Evolutionary conservation across 345 rosid species (phyloP).

Genomic region (Anacardium occidentale): DNA sequence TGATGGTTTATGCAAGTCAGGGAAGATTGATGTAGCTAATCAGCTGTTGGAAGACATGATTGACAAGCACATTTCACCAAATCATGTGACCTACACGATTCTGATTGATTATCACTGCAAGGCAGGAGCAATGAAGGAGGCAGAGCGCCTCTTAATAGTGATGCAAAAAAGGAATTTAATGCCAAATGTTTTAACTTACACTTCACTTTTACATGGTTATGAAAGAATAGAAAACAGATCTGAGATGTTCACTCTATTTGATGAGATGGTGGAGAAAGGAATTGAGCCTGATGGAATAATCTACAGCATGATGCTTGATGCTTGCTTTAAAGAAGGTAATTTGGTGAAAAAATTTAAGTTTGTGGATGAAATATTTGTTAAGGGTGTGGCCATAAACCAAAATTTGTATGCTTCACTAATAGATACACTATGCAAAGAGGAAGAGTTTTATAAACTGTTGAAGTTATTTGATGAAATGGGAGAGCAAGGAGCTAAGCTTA

Average conservation of each 20-base stretch:
- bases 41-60: conserved; percentile 44
- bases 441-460: conserved; percentile 22
- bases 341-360: conserved; percentile 41
- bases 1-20: conserved; percentile 57
- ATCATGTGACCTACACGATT: conserved; percentile 65
- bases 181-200: conserved; percentile 57
- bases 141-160: conserved; percentile 48
- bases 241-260: conserved; percentile 51
- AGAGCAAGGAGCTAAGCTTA: conserved; percentile 44
- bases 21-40: conserved; percentile 38
- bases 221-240: conserved; percentile 39
- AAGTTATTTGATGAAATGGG: conserved; percentile 36
- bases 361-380: conserved; percentile 47
- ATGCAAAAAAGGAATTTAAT: conserved; percentile 53
- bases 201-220: conserved; percentile 59
- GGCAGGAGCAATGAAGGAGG: conserved; percentile 53
- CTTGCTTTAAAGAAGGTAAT: conserved; percentile 54
- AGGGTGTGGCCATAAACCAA: conserved; percentile 38
- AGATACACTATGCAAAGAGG: conserved; percentile 28
- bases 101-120: conserved; percentile 68
- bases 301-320: conserved; percentile 49
- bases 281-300: conserved; percentile 65
- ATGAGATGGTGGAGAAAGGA: conserved; percentile 54
- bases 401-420: conserved; percentile 27
- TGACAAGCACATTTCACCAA: conserved; percentile 41